Evolutionary conservation across 352 stramenopile genomes (phyloP), one percentile per base, ranked within the genome.

Genomic region (Lagenidium giganteum): DNA sequence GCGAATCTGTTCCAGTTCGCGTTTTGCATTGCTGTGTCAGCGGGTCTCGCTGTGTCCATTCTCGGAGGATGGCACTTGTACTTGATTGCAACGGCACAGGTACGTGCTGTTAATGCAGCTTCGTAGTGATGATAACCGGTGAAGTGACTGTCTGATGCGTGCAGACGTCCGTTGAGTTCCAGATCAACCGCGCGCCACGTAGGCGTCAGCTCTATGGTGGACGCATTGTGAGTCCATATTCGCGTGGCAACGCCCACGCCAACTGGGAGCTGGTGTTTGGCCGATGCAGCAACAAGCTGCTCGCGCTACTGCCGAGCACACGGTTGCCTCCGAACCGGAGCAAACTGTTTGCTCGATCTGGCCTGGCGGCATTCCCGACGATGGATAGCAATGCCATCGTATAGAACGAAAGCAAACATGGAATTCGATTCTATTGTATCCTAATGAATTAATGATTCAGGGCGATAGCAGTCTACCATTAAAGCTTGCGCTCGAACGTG

Each of bases 181-280:
- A 90, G 35, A 87, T 93, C 49, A 93, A 90, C 48, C 70, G 80
- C 2, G 81, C 67, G n/a, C 53, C 57, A 12, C 61, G 64, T 24
- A 75, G 69, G 25, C 65, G 70, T 14, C 63, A 66, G 21, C 61
- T 70, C 23, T 57, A 82, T 36, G 64, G 62, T 13, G 70, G 70
- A 24, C 67, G 70, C 51, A 52, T 64, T 8, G 40, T 81, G n/a
- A 90, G 74, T 32, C 72, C 80, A 13, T 90, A 90, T 46, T 66
- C 53, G 16, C 67, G 54, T 5, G 77, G 77, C 16, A 86, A 54
- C 17, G 47, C 79, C 3, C 77, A 88, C 33, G 61, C 58, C 30
- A 93, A 93, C 28, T 93, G 80, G 80, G 80, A 90, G 42, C 51
- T 82, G 20, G 72, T 88, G 5, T 90, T 93, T 39, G 80, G 80